Base-by-base conservation (phyloP, 139 green algal species). In the Auxenochlorella protothecoides region DNA sequence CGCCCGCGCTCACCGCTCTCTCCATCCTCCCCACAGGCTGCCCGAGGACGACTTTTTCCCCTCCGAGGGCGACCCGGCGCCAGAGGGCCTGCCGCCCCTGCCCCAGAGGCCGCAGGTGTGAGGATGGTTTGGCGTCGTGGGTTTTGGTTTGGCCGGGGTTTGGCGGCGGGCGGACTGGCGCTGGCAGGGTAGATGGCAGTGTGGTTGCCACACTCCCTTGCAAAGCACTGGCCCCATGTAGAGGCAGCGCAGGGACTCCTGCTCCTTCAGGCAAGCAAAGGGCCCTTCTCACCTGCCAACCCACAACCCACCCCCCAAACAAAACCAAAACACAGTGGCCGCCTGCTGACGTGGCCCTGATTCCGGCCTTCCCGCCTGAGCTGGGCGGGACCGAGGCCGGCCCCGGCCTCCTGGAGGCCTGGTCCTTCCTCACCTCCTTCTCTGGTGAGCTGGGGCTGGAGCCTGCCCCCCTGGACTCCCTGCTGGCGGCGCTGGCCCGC, bases 401-500 rank as follows among this genome's bases (percentile, higher is more conserved):
- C 27, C 27, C 27, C 4, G 78, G 86, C 57, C 68, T 94, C 77
- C 78, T 93, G n/a, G 81, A 87, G 51, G 73, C 83, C 7, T 92
- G 84, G 80, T 68, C 57, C 70, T 93, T 97, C 75, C 72, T 96
- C 27, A 72, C 83, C 57, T 76, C 71, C 61, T 96, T 97, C 56
- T 55, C 69, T 4, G 80, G 87, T n/a, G 56, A 90, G 52, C 71
- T 97, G 63, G 88, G 87, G 10, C 52, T 96, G 13, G 53, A 64
- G 53, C 63, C 74, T 7, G 78, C 10, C 63, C 63, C 63, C 63
- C n/a, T 16, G 12, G 11, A 14, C 63, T 16, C 63, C 63, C 72
- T 86, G 11, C 51, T 75, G 11, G 14, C 62, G 5, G 68, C 85
- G n/a, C 68, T 94, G 53, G 67, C 78, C 60, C 65, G 78, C 63